Percentiles rank a stretch among this genome's conserved stretches.
Evolutionary conservation across 306 rosid species (phyloP).

Genomic region (Rubus parviflorus): DNA sequence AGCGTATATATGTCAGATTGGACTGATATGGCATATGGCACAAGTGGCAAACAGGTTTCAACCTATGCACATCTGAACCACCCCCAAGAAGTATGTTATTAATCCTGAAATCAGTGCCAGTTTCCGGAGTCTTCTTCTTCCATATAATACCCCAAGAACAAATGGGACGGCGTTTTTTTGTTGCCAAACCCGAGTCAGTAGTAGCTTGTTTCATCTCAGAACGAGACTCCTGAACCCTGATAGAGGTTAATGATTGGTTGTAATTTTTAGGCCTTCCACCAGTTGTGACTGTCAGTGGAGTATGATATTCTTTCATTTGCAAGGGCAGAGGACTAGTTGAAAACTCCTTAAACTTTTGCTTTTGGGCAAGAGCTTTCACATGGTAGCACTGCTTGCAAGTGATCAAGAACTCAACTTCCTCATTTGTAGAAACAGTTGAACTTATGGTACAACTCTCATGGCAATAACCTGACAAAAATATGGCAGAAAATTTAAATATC

Average conservation of each 20-base stretch:
- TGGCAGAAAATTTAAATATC: slow-evolving; percentile 16
- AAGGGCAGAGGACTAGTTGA: slow-evolving; percentile 74
- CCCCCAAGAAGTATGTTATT: slow-evolving; percentile 73
- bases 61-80: slow-evolving; percentile 35
- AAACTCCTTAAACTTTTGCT: slow-evolving; percentile 60
- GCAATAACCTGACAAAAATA: slow-evolving; percentile 65
- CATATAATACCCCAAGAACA: slow-evolving; percentile 89
- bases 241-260: slow-evolving; percentile 38
- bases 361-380: slow-evolving; percentile 46
- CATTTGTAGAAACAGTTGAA: slow-evolving; percentile 42
- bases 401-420: slow-evolving; percentile 44
- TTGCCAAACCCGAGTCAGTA: slow-evolving; percentile 41
- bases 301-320: slow-evolving; percentile 51
- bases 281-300: slow-evolving; percentile 40
- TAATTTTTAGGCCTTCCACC: slow-evolving; percentile 38
- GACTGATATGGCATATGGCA: slow-evolving; percentile 69
- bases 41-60: slow-evolving; percentile 64
- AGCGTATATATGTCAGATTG: slow-evolving; percentile 78
- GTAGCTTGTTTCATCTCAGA: slow-evolving; percentile 41
- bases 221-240: slow-evolving; percentile 38
- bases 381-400: slow-evolving; percentile 76
- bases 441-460: slow-evolving; percentile 63
- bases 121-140: slow-evolving; percentile 66
- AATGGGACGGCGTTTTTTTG: slow-evolving; percentile 44
- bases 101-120: slow-evolving; percentile 54